Conservation (phyloP, 805 yeast genomes). For the Crinitomyces ghanaensis region DNA sequence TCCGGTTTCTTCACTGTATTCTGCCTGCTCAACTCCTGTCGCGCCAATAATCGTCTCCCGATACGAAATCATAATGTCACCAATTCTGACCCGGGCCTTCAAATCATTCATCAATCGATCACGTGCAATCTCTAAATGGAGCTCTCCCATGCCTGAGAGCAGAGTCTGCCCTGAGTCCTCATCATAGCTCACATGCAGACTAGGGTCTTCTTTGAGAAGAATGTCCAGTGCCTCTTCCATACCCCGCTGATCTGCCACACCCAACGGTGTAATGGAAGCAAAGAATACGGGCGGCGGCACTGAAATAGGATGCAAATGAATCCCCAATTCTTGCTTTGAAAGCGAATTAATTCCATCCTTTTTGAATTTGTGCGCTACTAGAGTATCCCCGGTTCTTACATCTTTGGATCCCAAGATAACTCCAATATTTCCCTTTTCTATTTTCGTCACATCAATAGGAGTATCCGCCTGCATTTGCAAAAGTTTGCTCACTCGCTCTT, state of each 20-base stretch:
- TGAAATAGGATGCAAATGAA: constrained; percentile 59
- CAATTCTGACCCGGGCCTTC: constrained; percentile 69
- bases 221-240: constrained; percentile 59
- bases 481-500: constrained; percentile 54
- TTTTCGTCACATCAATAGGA: constrained; percentile 55
- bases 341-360: constrained; percentile 40
- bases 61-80: constrained; percentile 81
- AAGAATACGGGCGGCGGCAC: constrained; percentile 92
- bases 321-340: constrained; percentile 31
- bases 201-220: constrained; percentile 82
- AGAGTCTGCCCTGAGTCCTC: constrained; percentile 85
- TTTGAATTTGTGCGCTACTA: constrained; percentile 49
- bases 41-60: constrained; percentile 48
- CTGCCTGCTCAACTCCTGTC: constrained; percentile 8
- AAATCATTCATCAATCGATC: constrained; percentile 71
- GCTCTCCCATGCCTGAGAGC: constrained; percentile 93
- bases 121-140: constrained; percentile 80
- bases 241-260: constrained; percentile 67
- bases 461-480: constrained; percentile 80
- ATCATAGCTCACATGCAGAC: constrained; percentile 54
- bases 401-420: constrained; percentile 67
- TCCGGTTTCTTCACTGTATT: constrained; percentile 24
- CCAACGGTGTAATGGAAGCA: constrained; percentile 68
- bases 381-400: constrained; percentile 82
- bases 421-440: constrained; percentile 79